Conservation (phyloP, 2,329 filamentous ascomycete species). For the Dactylellina cionopaga region DNA sequence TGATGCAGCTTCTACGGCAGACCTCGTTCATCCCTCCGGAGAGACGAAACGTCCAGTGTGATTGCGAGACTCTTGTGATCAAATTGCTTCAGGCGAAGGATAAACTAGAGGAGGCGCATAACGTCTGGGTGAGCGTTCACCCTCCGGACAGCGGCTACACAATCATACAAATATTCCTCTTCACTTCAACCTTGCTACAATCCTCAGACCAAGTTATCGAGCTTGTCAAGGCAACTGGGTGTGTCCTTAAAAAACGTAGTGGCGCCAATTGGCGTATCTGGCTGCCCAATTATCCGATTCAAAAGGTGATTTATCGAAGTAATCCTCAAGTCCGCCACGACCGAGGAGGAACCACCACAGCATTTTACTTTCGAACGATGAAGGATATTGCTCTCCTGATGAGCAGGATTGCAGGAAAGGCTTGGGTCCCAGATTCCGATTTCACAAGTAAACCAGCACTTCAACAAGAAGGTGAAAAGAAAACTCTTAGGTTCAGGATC, state of each 20-base stretch:
- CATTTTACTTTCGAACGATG: conserved; percentile 62
- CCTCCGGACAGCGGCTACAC: conserved; percentile 36
- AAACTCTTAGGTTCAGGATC: conserved; percentile 63
- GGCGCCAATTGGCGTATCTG: conserved; percentile 62
- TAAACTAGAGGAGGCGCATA: conserved; percentile 39
- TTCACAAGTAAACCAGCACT: conserved; percentile 3
- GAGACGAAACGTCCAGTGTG: background rate
- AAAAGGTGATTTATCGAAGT: conserved; percentile 66
- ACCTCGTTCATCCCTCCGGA: conserved; percentile 31
- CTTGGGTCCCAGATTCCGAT: conserved; percentile 52
- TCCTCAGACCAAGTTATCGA: conserved; percentile 33
- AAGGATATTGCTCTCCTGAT: conserved; percentile 61
- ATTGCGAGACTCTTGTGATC: conserved; percentile 16
- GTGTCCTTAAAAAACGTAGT: conserved; percentile 63
- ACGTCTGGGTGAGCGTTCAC: conserved; percentile 32
- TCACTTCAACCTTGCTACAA: conserved; percentile 43
- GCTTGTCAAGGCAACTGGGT: conserved; percentile 62
- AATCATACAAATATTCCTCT: conserved; percentile 48
- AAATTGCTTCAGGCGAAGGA: conserved; percentile 4
- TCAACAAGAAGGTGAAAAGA: conserved; percentile 58
- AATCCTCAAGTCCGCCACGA: conserved; percentile 71
- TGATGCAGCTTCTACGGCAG: conserved; percentile 64
- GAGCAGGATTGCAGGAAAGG: conserved; percentile 60
- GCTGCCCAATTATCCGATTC: conserved; percentile 67
- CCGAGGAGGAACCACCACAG: conserved; percentile 68